Conservation (phyloP, 257 asterid species). For the Scutellaria baicalensis region DNA sequence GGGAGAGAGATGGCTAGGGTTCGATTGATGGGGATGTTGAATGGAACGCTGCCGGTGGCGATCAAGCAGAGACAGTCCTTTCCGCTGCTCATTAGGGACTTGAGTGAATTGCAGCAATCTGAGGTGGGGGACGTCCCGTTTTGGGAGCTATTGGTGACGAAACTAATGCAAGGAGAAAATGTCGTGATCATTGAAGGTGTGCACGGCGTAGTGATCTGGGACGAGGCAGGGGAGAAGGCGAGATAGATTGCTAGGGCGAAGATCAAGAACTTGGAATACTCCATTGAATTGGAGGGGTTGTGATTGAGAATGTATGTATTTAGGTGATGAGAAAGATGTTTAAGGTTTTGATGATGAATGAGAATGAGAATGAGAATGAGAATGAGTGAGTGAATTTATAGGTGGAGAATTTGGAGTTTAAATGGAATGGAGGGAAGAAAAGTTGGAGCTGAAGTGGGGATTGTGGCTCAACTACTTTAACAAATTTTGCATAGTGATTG, state of each 20-base stretch:
- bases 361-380: not conserved
- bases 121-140: conserved; percentile 43
- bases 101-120: conserved; percentile 66
- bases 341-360: not conserved
- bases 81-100: conserved; percentile 51
- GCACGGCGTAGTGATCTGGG: conserved; percentile 48
- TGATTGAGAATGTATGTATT: not conserved
- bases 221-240: conserved; percentile 14
- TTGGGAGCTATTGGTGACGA: conserved; percentile 22
- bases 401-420: conserved; percentile 4
- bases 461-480: conserved; percentile 38
- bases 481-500: conserved; percentile 14
- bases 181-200: conserved; percentile 50
- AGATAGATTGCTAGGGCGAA: conserved; percentile 13
- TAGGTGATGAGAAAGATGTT: not conserved
- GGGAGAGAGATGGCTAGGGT: conserved; percentile 66
- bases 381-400: conserved; percentile 26
- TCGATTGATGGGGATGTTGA: conserved; percentile 51
- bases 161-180: conserved; percentile 48
- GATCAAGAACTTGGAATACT: conserved; percentile 11
- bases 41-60: conserved; percentile 48
- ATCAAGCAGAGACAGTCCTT: conserved; percentile 67
- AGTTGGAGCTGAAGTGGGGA: conserved; percentile 13
- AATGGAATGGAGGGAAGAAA: not conserved
- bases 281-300: conserved; percentile 11